Conservation (phyloP, 768 basidiomycete genomes). For the Krasilnikovozyma curviuscula region DNA sequence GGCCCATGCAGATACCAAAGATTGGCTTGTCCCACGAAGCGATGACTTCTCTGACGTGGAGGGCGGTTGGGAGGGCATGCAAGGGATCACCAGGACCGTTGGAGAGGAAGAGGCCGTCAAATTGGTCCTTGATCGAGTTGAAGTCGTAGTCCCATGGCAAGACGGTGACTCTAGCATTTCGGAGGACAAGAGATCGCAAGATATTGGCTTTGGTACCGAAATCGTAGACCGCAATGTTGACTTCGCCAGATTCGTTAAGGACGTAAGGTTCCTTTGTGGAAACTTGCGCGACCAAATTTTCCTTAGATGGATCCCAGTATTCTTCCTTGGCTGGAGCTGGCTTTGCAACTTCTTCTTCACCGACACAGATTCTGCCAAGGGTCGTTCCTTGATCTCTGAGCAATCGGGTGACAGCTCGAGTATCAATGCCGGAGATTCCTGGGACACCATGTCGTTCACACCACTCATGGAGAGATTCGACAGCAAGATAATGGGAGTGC, state of each 20-base stretch:
- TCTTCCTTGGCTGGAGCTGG: constrained; percentile 42
- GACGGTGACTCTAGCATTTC: constrained; percentile 81
- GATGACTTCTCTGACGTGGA: constrained; percentile 61
- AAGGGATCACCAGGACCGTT: constrained; percentile 93
- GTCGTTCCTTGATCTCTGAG: constrained; percentile 95
- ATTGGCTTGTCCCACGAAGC: constrained; percentile 80
- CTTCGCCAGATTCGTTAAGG: constrained; percentile 66
- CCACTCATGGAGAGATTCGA: constrained; percentile 84
- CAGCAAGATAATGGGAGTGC: constrained; percentile 83
- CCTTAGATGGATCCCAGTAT: constrained; percentile 79
- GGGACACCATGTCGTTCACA: constrained; percentile 76
- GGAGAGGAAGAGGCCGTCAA: constrained; percentile 82
- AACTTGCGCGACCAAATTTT: constrained; percentile 84
- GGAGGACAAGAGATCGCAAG: constrained; percentile 69
- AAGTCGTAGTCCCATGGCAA: constrained; percentile 97
- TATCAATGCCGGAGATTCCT: constrained; percentile 91
- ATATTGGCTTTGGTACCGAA: constrained; percentile 98
- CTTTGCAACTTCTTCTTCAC: constrained; percentile 41
- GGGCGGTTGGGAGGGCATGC: constrained; percentile 67
- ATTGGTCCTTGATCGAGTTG: constrained; percentile 66
- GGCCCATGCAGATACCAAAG: constrained; percentile 98
- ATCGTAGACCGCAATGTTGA: constrained; percentile 87
- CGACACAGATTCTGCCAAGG: constrained; percentile 72
- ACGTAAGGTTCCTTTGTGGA: constrained; percentile 70
- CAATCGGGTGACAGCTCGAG: constrained; percentile 81